phyloP scores from a whole-genome alignment of 2,329 filamentous ascomycete genomes.

The Rhytidhysteron rufulum region DNA sequence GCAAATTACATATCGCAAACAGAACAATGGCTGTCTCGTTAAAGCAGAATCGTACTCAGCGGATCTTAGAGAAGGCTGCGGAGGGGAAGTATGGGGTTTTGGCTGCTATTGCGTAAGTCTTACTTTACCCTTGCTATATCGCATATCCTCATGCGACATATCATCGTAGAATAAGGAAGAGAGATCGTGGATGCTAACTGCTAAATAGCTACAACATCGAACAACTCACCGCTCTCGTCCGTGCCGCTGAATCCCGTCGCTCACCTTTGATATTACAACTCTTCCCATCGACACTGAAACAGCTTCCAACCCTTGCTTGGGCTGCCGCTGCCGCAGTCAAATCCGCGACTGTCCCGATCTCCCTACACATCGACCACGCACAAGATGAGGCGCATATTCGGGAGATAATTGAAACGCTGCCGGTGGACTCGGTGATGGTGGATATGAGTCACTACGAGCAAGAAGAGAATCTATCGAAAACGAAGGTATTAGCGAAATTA shows the following conservation, averaged over 20 bases:
- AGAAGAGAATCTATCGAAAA: constrained; percentile 63
- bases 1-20: too few relatives aligned
- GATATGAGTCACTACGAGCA: constrained; percentile 72
- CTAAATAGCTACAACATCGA: constrained; percentile 36
- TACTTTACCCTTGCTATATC: too few relatives aligned
- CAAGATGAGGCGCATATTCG: constrained; percentile 42
- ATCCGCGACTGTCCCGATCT: constrained; percentile 40
- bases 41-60: too few relatives aligned
- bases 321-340: constrained; percentile 40
- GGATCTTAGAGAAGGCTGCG: too few relatives aligned
- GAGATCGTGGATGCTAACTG: too few relatives aligned
- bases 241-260: constrained; percentile 29
- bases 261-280: constrained; percentile 35
- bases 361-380: constrained; percentile 47
- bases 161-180: too few relatives aligned
- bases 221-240: constrained; percentile 30
- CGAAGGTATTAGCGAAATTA: constrained; percentile 56
- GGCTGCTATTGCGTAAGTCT: too few relatives aligned
- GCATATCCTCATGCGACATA: too few relatives aligned
- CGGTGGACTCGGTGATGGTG: constrained; percentile 71
- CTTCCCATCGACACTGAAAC: constrained; percentile 62
- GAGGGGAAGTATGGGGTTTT: too few relatives aligned
- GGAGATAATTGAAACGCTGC: constrained; percentile 43
- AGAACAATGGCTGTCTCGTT: too few relatives aligned
- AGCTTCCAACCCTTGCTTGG: constrained; percentile 51